These are phyloP conservation scores for Botrytis aclada DNA, from an alignment of 2,329 filamentous ascomycete genomes.

Conservation along the genomic window DNA sequence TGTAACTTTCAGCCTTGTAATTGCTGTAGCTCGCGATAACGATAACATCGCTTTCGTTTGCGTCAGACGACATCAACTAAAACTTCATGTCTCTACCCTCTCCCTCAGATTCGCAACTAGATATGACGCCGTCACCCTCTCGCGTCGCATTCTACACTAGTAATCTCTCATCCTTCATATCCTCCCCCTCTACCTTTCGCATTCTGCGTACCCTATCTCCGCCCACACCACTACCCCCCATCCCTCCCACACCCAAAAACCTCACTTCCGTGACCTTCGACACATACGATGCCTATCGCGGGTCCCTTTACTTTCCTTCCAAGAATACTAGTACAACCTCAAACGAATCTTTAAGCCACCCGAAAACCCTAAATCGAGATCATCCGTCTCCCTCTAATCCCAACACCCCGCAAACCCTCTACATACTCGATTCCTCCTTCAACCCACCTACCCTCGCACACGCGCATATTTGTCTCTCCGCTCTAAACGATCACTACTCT, in stretches of 20 bases:
- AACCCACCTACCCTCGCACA: constrained; percentile 65
- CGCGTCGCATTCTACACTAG: constrained; percentile 21
- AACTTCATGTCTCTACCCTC: not conserved
- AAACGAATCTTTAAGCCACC: not conserved
- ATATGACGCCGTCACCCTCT: not conserved
- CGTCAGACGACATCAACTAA: not conserved
- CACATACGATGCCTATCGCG: not conserved
- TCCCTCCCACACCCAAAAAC: constrained; percentile 43
- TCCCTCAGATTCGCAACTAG: not conserved
- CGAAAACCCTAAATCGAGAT: not conserved
- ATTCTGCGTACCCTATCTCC: constrained; percentile 30
- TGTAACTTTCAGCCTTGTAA: not conserved
- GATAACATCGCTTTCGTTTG: not conserved
- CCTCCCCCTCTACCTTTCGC: constrained; percentile 31
- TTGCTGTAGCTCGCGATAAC: not conserved
- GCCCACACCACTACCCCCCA: constrained; percentile 25
- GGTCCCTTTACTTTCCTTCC: not conserved
- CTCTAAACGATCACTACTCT: constrained; percentile 32
- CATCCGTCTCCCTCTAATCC: constrained; percentile 17
- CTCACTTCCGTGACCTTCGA: not conserved
- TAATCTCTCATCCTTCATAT: constrained; percentile 31
- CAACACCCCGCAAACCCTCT: constrained; percentile 41
- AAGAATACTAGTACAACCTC: not conserved
- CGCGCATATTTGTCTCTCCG: constrained; percentile 53
- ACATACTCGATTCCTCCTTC: constrained; percentile 66